Evolutionary conservation across 345 rosid species (phyloP).

Genomic region (Eutrema heterophyllum): DNA sequence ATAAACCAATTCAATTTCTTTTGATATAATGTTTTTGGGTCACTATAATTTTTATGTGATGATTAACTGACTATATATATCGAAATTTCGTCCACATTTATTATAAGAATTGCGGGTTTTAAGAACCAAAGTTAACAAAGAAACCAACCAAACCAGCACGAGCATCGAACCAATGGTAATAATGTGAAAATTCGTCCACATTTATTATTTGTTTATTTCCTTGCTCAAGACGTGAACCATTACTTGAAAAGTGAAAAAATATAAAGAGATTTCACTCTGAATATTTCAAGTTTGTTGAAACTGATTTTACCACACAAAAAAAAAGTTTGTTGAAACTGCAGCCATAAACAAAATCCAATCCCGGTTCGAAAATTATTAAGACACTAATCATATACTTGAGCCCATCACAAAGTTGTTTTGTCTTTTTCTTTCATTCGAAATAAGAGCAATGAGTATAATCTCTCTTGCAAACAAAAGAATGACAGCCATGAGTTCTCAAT

Average conservation of each 20-base stretch:
- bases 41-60: neutral
- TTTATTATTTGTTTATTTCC: no score
- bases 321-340: neutral
- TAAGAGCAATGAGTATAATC: conserved; percentile 13
- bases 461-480: neutral
- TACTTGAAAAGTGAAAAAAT: neutral
- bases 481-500: neutral
- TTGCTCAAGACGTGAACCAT: neutral
- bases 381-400: conserved; percentile 7
- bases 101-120: neutral
- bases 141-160: neutral
- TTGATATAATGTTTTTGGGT: neutral
- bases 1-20: neutral
- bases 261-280: neutral
- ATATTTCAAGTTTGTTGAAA: neutral
- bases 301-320: neutral
- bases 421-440: neutral
- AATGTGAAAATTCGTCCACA: no score
- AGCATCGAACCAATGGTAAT: neutral
- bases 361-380: conserved; percentile 2
- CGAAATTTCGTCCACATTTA: neutral
- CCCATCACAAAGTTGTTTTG: neutral
- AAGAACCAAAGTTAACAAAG: neutral
- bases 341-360: neutral
- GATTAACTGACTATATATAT: neutral